These are phyloP conservation scores for Epithemia pelagica DNA, from an alignment of 108 stramenopile species.

Conservation along the genomic window DNA sequence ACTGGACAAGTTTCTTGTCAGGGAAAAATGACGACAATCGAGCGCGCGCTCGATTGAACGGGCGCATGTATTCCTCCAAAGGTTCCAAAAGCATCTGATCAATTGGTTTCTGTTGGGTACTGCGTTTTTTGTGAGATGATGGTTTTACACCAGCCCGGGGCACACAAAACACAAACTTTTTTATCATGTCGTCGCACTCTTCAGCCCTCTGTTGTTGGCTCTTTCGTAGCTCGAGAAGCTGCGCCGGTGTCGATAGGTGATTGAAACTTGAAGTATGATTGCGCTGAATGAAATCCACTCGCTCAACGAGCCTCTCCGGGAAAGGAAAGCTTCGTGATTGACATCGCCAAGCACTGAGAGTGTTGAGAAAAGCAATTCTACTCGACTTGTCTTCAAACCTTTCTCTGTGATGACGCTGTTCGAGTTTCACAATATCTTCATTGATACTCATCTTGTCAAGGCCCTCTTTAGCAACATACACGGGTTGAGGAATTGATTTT, in stretches of 20 bases:
- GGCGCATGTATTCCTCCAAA: conserved; percentile 35
- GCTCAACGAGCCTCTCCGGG: not conserved
- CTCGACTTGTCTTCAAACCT: conserved; percentile 12
- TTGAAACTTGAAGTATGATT: not conserved
- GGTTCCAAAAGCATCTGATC: conserved; percentile 30
- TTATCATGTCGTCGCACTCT: conserved; percentile 45
- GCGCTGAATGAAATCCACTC: not conserved
- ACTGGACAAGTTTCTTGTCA: conserved; percentile 91
- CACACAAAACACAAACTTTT: conserved; percentile 77
- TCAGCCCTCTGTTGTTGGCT: conserved; percentile 43
- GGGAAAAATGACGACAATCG: conserved; percentile 84
- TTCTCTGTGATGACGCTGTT: not conserved
- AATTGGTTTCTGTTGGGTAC: not conserved
- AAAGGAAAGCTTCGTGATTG: conserved; percentile 30
- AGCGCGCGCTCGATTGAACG: conserved; percentile 40
- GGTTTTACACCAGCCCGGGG: conserved; percentile 53
- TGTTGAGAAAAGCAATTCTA: conserved; percentile 29
- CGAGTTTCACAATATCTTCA: not conserved
- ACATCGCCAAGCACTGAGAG: conserved; percentile 51
- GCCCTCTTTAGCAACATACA: not conserved
- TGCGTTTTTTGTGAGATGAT: conserved; percentile 3
- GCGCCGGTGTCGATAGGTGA: conserved; percentile 48
- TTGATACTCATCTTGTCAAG: not conserved
- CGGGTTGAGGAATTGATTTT: not conserved
- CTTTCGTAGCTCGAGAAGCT: conserved; percentile 54